These are phyloP conservation scores for Geranomyces variabilis DNA, from an alignment of 192 early-diverging fungal species.

Conservation along the genomic window DNA sequence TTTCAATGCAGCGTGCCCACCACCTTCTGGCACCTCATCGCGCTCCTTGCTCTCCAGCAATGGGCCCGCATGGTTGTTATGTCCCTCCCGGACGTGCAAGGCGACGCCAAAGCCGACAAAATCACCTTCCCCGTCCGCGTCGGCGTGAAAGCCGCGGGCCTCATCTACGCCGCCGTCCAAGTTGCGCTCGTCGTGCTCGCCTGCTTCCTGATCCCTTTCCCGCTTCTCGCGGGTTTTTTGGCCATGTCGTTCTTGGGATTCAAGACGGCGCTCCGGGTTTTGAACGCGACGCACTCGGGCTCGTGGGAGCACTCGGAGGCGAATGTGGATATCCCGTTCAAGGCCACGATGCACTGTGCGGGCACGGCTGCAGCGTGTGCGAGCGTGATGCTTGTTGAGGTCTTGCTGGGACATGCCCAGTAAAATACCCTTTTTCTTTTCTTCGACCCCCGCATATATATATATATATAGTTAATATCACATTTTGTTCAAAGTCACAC, in stretches of 20 bases:
- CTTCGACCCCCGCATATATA: too few relatives aligned
- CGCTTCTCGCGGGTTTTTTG: background rate
- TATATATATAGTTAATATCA: too few relatives aligned
- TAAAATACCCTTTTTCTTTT: too few relatives aligned
- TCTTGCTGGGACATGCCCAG: background rate
- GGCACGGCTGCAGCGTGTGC: constrained; percentile 10
- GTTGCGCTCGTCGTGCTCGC: constrained; percentile 12
- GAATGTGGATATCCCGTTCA: constrained; percentile 15
- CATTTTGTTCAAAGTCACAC: too few relatives aligned
- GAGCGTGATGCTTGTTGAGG: constrained; percentile 11
- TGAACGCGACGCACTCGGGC: constrained; percentile 1
- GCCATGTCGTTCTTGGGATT: constrained; percentile 4
- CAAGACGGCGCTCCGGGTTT: constrained; percentile 4
- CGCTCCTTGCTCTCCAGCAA: constrained; percentile 17
- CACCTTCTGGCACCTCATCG: constrained; percentile 7
- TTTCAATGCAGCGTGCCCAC: background rate
- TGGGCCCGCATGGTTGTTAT: constrained; percentile 24
- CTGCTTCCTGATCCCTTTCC: constrained; percentile 5
- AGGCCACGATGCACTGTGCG: constrained; percentile 16
- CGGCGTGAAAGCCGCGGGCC: constrained; percentile 1
- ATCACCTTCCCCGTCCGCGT: constrained; percentile 17
- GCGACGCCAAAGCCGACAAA: constrained; percentile 4
- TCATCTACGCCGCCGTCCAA: constrained; percentile 17
- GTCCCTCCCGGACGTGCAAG: constrained; percentile 12
- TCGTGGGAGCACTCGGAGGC: constrained; percentile 4